Conservation (phyloP, 441 rosid genomes). For the Populus hybrid region DNA sequence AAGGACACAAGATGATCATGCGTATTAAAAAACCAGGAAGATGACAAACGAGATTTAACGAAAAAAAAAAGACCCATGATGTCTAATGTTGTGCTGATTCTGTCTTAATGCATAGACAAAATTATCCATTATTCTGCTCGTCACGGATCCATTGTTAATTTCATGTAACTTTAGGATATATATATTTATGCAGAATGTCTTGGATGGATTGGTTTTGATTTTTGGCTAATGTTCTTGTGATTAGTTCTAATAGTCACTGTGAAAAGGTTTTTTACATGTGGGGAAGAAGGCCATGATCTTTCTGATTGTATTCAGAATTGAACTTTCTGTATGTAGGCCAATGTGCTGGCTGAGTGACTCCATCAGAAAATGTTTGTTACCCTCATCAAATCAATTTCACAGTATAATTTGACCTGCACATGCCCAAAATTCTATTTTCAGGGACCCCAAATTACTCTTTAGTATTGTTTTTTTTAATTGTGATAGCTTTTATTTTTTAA, state of each 20-base stretch:
- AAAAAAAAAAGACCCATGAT: conserved; percentile 17
- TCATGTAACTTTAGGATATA: conserved; percentile 2
- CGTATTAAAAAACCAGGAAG: conserved; percentile 1
- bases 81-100: conserved; percentile 12
- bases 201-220: conserved; percentile 10
- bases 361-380: conserved; percentile 7
- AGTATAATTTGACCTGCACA: conserved; percentile 17
- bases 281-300: background rate
- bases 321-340: conserved; percentile 24
- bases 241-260: background rate
- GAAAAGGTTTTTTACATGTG: background rate
- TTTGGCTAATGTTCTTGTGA: background rate
- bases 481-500: rapidly evolving
- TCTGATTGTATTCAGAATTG: background rate
- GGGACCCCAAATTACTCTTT: background rate
- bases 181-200: background rate
- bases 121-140: conserved; percentile 14
- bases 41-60: conserved; percentile 9
- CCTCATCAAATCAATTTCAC: background rate
- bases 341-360: conserved; percentile 11
- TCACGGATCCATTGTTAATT: conserved; percentile 31
- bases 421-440: background rate
- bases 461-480: rapidly evolving
- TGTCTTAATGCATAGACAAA: conserved; percentile 28
- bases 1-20: background rate